These are phyloP conservation scores for Agaricus blazei DNA, from an alignment of 768 basidiomycete species.

Conservation along the genomic window DNA sequence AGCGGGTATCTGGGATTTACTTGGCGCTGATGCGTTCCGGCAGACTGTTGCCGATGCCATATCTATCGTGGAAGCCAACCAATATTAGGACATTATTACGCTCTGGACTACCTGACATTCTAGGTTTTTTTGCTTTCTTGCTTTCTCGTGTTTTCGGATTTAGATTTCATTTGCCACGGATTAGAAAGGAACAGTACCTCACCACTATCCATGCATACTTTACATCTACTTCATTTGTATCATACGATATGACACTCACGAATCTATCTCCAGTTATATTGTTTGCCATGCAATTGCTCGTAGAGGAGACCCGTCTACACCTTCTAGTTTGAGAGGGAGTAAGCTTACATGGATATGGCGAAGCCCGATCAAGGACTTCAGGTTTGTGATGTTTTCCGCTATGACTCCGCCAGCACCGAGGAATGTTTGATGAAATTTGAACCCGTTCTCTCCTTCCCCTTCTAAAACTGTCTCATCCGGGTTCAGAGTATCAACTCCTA, in stretches of 20 bases:
- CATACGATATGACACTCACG: not conserved
- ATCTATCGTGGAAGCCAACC: conserved; percentile 27
- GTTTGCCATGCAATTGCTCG: conserved; percentile 54
- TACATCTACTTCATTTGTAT: not conserved
- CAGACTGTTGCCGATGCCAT: conserved; percentile 50
- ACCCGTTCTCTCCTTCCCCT: conserved; percentile 31
- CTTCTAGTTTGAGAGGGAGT: conserved; percentile 52
- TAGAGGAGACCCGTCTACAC: conserved; percentile 66
- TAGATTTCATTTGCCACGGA: not conserved
- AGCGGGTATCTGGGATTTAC: conserved; percentile 45
- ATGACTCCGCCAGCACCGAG: conserved; percentile 61
- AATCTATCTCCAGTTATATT: not conserved
- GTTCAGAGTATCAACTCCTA: conserved; percentile 62
- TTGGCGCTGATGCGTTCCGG: conserved; percentile 44
- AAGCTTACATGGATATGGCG: conserved; percentile 36
- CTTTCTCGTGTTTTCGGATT: not conserved
- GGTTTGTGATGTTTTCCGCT: conserved; percentile 63
- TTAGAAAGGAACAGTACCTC: not conserved
- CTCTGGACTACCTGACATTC: not conserved
- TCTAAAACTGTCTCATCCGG: conserved; percentile 57
- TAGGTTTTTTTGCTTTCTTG: not conserved
- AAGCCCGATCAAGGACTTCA: conserved; percentile 33
- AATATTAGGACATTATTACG: not conserved
- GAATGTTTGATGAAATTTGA: conserved; percentile 53
- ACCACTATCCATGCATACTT: not conserved